Conservation (phyloP, 805 yeast species). For the Zygosaccharomyces pseudorouxii region DNA sequence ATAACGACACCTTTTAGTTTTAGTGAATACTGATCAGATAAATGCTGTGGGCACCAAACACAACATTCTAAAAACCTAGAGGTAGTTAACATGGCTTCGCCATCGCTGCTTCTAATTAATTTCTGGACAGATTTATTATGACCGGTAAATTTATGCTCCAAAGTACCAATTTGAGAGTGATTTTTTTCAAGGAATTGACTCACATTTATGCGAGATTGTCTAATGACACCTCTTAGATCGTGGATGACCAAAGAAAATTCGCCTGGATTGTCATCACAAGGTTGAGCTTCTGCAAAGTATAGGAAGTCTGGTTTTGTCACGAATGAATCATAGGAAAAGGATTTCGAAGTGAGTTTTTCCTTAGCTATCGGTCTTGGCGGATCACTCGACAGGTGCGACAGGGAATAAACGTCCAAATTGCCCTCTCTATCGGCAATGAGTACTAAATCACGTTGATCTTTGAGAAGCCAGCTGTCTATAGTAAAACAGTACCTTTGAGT, state of each 20-base stretch:
- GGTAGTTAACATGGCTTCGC: constrained; percentile 53
- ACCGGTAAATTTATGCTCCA: constrained; percentile 69
- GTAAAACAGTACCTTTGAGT: constrained; percentile 36
- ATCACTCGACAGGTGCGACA: constrained; percentile 47
- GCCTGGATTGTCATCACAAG: constrained; percentile 20
- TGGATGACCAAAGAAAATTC: constrained; percentile 43
- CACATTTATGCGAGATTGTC: constrained; percentile 33
- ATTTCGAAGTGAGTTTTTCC: constrained; percentile 34
- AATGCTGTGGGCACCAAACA: constrained; percentile 49
- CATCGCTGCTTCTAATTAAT: constrained; percentile 62
- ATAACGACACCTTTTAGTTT: constrained; percentile 38
- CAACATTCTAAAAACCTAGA: constrained; percentile 54
- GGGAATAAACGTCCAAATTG: constrained; percentile 39
- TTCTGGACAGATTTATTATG: constrained; percentile 75
- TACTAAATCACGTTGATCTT: constrained; percentile 38
- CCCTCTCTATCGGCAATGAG: constrained; percentile 43
- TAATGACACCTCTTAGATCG: constrained; percentile 40
- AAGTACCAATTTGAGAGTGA: constrained; percentile 19
- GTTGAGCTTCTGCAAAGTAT: constrained; percentile 37
- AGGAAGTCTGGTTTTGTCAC: constrained; percentile 34
- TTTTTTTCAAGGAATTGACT: constrained; percentile 17
- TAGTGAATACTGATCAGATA: constrained; percentile 34
- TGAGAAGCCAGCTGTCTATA: constrained; percentile 39
- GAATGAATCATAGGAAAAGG: constrained; percentile 25
- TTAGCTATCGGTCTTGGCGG: constrained; percentile 54